These are phyloP conservation scores for Puccinia hordei DNA, from an alignment of 1,284 basidiomycete species.

Conservation along the genomic window DNA sequence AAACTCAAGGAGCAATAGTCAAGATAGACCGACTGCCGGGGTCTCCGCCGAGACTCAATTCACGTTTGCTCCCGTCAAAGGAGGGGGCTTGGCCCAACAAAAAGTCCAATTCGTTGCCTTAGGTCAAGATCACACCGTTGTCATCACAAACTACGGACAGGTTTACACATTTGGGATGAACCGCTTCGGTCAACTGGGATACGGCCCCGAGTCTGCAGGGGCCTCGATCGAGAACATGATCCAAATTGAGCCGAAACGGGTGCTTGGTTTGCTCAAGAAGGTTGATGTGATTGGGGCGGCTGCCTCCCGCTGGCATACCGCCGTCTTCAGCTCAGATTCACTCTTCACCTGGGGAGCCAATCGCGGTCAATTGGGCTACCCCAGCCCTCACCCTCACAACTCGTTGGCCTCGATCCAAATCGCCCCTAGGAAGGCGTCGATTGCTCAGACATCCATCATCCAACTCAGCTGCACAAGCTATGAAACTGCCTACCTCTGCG, in stretches of 20 bases:
- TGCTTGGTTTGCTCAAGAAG: constrained; percentile 77
- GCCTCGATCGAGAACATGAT: constrained; percentile 64
- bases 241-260: constrained; percentile 74
- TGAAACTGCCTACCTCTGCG: constrained; percentile 52
- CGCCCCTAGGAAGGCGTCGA: constrained; percentile 78
- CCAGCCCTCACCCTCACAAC: constrained; percentile 66
- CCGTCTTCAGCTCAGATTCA: constrained; percentile 80
- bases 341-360: constrained; percentile 97
- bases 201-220: constrained; percentile 69
- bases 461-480: constrained; percentile 68
- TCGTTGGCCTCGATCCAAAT: constrained; percentile 72
- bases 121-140: constrained; percentile 91
- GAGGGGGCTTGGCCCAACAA: constrained; percentile 64
- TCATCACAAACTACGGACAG: constrained; percentile 76
- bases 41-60: constrained; percentile 71
- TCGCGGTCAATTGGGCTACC: constrained; percentile 79
- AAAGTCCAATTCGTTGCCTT: constrained; percentile 71
- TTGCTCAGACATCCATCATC: constrained; percentile 70
- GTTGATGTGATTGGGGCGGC: constrained; percentile 79
- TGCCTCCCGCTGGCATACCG: constrained; percentile 82
- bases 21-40: background rate
- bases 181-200: constrained; percentile 83
- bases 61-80: constrained; percentile 67
- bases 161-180: constrained; percentile 90
- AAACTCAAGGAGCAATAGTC: constrained; percentile 1